A percentile compares a stretch with the other conserved stretches of the same genome.
Conservation (phyloP, 2,329 filamentous ascomycete species). For the Nothophaeocryptopus gaeumannii region DNA sequence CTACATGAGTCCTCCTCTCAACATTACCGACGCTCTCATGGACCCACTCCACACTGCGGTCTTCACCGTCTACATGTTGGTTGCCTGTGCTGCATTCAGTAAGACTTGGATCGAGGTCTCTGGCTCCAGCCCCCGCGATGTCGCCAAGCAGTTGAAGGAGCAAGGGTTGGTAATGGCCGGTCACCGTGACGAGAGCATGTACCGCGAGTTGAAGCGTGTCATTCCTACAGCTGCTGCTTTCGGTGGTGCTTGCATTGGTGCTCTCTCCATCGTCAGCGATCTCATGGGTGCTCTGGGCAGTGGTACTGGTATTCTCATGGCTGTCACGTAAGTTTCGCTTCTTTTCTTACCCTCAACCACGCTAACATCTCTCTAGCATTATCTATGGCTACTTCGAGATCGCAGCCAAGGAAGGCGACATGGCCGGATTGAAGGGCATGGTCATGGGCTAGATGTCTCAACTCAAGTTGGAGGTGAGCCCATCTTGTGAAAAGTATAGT, state of each 20-base stretch:
- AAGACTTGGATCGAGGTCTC: constrained; percentile 99
- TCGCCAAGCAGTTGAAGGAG: constrained; percentile 99
- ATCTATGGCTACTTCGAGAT: constrained; percentile 99
- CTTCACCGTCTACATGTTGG: constrained; percentile 97
- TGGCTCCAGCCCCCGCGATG: constrained; percentile 93
- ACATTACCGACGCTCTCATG: constrained; percentile 90
- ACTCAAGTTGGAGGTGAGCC: constrained; percentile 23
- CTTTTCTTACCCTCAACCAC: not conserved
- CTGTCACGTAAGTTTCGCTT: constrained; percentile 78
- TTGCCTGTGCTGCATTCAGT: constrained; percentile 96
- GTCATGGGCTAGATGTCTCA: constrained; percentile 48
- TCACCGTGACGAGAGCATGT: constrained; percentile 99
- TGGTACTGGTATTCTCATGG: constrained; percentile 94
- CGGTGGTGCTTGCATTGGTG: constrained; percentile 97
- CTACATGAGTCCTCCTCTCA: constrained; percentile 98
- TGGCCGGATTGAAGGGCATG: constrained; percentile 71
- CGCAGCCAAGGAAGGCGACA: constrained; percentile 95
- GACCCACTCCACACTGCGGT: constrained; percentile 95
- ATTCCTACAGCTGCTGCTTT: constrained; percentile 98
- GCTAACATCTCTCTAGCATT: constrained; percentile 61
- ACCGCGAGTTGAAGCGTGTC: constrained; percentile 99
- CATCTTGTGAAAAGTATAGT: constrained; percentile 21
- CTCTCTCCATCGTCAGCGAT: constrained; percentile 90
- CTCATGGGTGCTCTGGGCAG: constrained; percentile 93
- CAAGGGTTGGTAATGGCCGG: constrained; percentile 99